phyloP scores from a whole-genome alignment of 192 early-diverging fungal species.

The Coemansia erecta region DNA sequence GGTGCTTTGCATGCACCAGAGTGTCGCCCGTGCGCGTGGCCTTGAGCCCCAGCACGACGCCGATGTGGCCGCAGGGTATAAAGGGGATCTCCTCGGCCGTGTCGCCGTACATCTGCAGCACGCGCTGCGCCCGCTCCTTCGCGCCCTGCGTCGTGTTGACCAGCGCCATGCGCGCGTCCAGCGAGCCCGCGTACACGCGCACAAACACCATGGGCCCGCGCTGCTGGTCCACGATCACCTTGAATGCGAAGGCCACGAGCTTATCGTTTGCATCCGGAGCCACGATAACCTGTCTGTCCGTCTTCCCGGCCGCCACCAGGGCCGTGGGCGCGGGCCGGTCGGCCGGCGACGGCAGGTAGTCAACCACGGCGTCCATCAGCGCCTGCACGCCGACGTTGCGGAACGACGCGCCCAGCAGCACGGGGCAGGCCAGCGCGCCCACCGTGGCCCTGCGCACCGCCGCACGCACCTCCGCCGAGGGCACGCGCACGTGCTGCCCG shows the following conservation, averaged over 20 bases:
- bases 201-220: conserved; percentile 92
- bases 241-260: conserved; percentile 91
- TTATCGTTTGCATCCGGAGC: conserved; percentile 54
- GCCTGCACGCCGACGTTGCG: conserved; percentile 92
- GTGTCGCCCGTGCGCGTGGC: conserved; percentile 86
- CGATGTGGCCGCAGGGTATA: conserved; percentile 78
- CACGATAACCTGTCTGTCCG: too few species aligned
- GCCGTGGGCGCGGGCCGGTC: conserved; percentile 57
- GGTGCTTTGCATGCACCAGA: conserved; percentile 60
- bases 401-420: conserved; percentile 85
- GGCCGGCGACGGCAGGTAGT: conserved; percentile 80
- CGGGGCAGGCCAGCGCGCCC: conserved; percentile 69
- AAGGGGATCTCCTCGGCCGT: conserved; percentile 77
- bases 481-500: conserved; percentile 71
- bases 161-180: conserved; percentile 67
- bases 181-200: conserved; percentile 77
- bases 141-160: conserved; percentile 64
- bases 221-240: conserved; percentile 79
- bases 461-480: conserved; percentile 58
- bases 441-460: conserved; percentile 75
- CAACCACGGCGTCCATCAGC: conserved; percentile 80
- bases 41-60: conserved; percentile 79
- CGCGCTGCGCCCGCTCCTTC: conserved; percentile 78
- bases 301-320: too few species aligned
- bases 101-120: conserved; percentile 92